Percentiles rank a stretch among this genome's conserved stretches.
These are phyloP conservation scores for Penicillium bovifimosum DNA, from an alignment of 495 filamentous ascomycete species.

Conservation along the genomic window DNA sequence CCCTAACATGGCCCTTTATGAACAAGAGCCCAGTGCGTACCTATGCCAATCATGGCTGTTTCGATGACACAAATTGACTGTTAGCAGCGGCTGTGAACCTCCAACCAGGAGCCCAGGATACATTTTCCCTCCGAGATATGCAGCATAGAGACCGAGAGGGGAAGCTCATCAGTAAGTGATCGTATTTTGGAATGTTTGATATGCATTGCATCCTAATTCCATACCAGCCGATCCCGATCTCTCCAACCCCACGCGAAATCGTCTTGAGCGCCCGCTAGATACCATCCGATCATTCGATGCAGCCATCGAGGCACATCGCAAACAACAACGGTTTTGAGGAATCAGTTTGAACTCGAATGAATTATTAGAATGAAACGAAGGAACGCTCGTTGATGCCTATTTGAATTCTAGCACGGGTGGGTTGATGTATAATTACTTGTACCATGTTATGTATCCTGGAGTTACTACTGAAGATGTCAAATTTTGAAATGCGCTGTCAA, in stretches of 20 bases:
- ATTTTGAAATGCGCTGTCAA: not conserved
- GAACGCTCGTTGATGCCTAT: constrained; percentile 7
- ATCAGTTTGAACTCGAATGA: not conserved
- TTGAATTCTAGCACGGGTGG: constrained; percentile 4
- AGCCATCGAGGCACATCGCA: constrained; percentile 62
- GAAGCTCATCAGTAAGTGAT: constrained; percentile 67
- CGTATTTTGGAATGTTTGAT: not conserved
- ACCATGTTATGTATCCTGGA: not conserved
- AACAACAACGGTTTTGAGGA: constrained; percentile 22
- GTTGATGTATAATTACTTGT: constrained; percentile 11
- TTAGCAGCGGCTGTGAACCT: constrained; percentile 15
- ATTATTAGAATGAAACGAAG: constrained; percentile 7
- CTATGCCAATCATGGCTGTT: not conserved
- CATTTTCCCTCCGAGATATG: constrained; percentile 60
- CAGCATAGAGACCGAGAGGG: constrained; percentile 77
- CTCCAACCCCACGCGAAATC: constrained; percentile 66
- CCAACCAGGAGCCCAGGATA: constrained; percentile 26
- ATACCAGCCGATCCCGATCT: constrained; percentile 34
- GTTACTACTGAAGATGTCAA: not conserved
- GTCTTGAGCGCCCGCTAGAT: constrained; percentile 85
- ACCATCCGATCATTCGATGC: constrained; percentile 90
- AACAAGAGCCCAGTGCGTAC: constrained; percentile 75
- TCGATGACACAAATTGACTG: constrained; percentile 4
- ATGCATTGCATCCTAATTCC: constrained; percentile 28
- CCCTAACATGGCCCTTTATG: constrained; percentile 78